Percentiles rank a stretch among this genome's conserved stretches.
Conservation (phyloP, 805 yeast genomes). For the Suhomyces vadensis region DNA sequence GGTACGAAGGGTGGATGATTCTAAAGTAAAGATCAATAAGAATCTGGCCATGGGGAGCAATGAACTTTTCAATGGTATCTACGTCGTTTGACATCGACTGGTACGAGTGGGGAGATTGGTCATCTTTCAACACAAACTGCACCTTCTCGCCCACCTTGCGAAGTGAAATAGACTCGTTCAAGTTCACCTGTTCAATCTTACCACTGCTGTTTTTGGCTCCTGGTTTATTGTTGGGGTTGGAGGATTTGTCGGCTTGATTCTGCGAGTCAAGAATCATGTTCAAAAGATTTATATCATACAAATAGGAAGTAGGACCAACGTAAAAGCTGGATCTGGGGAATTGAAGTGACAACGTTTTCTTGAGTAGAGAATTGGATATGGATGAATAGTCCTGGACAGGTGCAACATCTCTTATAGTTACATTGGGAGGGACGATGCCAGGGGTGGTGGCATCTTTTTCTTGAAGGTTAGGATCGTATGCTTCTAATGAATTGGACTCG, state of each 20-base stretch:
- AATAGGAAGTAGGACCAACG: slow-evolving; percentile 80
- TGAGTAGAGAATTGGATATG: slow-evolving; percentile 62
- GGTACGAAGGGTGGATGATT: slow-evolving; percentile 87
- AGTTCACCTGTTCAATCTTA: slow-evolving; percentile 71
- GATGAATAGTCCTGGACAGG: slow-evolving; percentile 70
- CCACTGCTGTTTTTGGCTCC: not conserved
- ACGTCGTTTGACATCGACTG: slow-evolving; percentile 72
- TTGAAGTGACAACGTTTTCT: slow-evolving; percentile 72
- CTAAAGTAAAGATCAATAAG: slow-evolving; percentile 79
- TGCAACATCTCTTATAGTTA: slow-evolving; percentile 50
- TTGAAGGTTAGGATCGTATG: slow-evolving; percentile 5
- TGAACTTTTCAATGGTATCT: slow-evolving; percentile 79
- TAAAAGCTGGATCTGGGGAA: slow-evolving; percentile 88
- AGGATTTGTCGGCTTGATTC: slow-evolving; percentile 17
- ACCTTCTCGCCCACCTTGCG: slow-evolving; percentile 77
- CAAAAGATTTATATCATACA: slow-evolving; percentile 71
- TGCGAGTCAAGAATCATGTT: slow-evolving; percentile 53
- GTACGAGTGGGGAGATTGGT: slow-evolving; percentile 69
- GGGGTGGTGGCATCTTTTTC: slow-evolving; percentile 11
- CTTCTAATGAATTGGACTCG: slow-evolving; percentile 4
- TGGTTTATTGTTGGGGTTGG: slow-evolving; percentile 37
- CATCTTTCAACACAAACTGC: slow-evolving; percentile 79
- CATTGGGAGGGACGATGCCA: slow-evolving; percentile 38
- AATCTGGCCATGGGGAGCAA: slow-evolving; percentile 90
- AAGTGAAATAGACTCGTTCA: slow-evolving; percentile 63